Evolutionary conservation across 2,329 filamentous ascomycete genomes (phyloP).

Genomic region (Botrytis squamosa): DNA sequence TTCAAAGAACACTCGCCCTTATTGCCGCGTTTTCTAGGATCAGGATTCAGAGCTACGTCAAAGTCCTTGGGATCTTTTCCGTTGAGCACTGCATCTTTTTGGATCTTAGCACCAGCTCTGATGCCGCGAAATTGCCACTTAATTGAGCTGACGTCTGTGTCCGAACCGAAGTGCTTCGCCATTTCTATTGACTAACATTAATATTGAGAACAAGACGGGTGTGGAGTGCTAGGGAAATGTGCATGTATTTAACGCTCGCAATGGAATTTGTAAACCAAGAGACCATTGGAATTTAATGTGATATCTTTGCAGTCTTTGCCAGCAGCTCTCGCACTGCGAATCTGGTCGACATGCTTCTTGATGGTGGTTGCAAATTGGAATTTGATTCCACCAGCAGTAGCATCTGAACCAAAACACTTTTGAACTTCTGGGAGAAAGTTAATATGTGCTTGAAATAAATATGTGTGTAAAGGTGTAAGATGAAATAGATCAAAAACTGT

Average conservation of each 20-base stretch:
- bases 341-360: conserved; percentile 41
- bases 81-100: conserved; percentile 43
- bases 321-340: conserved; percentile 35
- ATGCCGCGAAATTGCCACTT: conserved; percentile 58
- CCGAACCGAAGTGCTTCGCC: conserved; percentile 22
- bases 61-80: conserved; percentile 20
- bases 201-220: not conserved
- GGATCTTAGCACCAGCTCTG: conserved; percentile 52
- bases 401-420: conserved; percentile 44
- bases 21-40: not conserved
- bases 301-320: conserved; percentile 37
- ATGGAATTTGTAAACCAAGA: not conserved
- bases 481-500: not conserved
- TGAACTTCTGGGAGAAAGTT: conserved; percentile 20
- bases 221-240: not conserved
- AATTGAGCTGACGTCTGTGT: conserved; percentile 37
- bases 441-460: conserved; percentile 13
- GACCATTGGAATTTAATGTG: conserved; percentile 1
- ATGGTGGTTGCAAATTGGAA: conserved; percentile 36
- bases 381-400: conserved; percentile 47
- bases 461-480: not conserved
- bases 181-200: conserved; percentile 24
- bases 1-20: conserved; percentile 4
- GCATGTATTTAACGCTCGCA: not conserved
- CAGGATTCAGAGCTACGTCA: conserved; percentile 18